Conservation (phyloP, 2,329 filamentous ascomycete species). For the Diaporthe velutina region DNA sequence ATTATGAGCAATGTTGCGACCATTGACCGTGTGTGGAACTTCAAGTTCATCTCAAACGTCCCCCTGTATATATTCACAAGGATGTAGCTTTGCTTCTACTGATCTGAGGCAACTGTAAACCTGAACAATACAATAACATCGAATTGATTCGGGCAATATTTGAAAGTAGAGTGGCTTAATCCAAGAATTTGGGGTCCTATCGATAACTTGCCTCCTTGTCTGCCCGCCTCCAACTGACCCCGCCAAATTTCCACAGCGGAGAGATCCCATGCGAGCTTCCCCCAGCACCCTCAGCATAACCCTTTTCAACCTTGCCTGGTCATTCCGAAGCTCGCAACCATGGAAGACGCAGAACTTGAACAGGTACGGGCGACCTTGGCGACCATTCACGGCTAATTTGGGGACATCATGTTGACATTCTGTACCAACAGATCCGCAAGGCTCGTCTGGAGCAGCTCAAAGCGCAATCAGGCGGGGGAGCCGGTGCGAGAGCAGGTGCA, state of each 20-base stretch:
- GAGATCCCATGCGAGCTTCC: slow-evolving; percentile 21
- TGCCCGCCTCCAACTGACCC: slow-evolving; percentile 34
- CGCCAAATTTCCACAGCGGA: slow-evolving; percentile 36
- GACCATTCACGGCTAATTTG: neutral
- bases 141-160: too few species aligned
- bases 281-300: neutral
- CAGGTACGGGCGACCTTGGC: slow-evolving; percentile 32
- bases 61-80: neutral
- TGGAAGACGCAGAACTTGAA: slow-evolving; percentile 43
- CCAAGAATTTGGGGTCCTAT: slow-evolving; percentile 1
- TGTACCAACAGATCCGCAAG: slow-evolving; percentile 78
- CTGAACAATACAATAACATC: neutral
- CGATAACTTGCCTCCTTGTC: slow-evolving; percentile 22
- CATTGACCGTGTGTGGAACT: neutral
- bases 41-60: too few species aligned
- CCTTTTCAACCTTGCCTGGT: neutral
- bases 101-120: neutral
- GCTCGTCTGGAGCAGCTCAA: slow-evolving; percentile 95
- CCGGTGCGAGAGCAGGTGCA: slow-evolving; percentile 59
- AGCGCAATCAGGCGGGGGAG: slow-evolving; percentile 70
- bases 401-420: neutral
- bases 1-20: neutral
- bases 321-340: slow-evolving; percentile 19
- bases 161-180: neutral
- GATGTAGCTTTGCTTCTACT: neutral